phyloP scores from a whole-genome alignment of 371 early-diverging fungal species.

The Rhizomucor pusillus region DNA sequence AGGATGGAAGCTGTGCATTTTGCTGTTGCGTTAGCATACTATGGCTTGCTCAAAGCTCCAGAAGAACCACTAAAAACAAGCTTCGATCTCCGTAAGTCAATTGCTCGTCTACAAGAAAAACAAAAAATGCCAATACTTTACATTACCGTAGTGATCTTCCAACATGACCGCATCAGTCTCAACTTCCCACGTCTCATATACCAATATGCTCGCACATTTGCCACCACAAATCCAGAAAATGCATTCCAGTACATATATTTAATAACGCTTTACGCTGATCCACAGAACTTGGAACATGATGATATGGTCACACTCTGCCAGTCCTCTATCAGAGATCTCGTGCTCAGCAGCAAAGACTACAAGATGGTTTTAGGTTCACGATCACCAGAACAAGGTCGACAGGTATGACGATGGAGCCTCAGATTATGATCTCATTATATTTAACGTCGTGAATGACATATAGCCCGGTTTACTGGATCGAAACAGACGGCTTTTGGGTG shows the following conservation, averaged over 20 bases:
- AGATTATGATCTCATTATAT: not conserved
- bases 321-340: slow-evolving; percentile 39
- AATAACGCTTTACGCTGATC: slow-evolving; percentile 52
- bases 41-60: slow-evolving; percentile 77
- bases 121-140: not conserved
- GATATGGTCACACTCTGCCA: slow-evolving; percentile 40
- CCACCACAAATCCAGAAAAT: slow-evolving; percentile 48
- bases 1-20: slow-evolving; percentile 88
- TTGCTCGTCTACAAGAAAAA: not conserved
- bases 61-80: slow-evolving; percentile 23
- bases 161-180: slow-evolving; percentile 39
- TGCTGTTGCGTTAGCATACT: slow-evolving; percentile 78
- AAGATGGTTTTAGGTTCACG: slow-evolving; percentile 56
- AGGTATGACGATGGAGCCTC: slow-evolving; percentile 1
- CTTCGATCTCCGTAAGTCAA: slow-evolving; percentile 34
- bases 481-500: slow-evolving; percentile 56
- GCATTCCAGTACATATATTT: slow-evolving; percentile 67
- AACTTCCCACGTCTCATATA: slow-evolving; percentile 65
- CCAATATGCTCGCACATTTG: slow-evolving; percentile 52
- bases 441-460: slow-evolving; percentile 7
- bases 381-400: slow-evolving; percentile 36
- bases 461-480: slow-evolving; percentile 64
- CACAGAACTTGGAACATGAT: slow-evolving; percentile 24
- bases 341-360: slow-evolving; percentile 51
- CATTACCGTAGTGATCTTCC: slow-evolving; percentile 16